A percentile compares a stretch with the other conserved stretches of the same genome.
These are phyloP conservation scores for Fraxinus excelsior DNA, from an alignment of 257 asterid species.

Conservation along the genomic window DNA sequence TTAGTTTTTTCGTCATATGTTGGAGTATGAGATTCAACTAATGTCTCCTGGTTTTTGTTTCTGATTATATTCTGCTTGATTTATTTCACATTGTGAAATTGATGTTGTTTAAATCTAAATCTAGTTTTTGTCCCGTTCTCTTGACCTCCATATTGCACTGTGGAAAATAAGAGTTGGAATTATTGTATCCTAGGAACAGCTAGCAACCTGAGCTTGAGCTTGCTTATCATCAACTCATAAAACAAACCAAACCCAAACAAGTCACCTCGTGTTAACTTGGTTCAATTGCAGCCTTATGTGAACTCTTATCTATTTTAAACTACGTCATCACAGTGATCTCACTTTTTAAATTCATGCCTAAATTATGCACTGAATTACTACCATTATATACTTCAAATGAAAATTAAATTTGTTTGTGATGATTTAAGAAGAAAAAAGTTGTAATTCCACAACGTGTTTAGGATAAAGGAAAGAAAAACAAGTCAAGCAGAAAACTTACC, in stretches of 20 bases:
- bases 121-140: neutral
- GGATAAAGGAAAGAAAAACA: neutral
- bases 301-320: neutral
- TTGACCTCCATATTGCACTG: neutral
- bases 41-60: neutral
- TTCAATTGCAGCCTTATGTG: neutral
- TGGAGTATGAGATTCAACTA: neutral
- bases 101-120: neutral
- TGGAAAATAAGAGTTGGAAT: neutral
- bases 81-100: neutral
- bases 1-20: neutral
- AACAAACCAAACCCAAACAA: neutral
- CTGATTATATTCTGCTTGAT: neutral
- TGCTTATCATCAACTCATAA: neutral
- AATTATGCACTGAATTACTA: neutral
- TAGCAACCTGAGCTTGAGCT: neutral
- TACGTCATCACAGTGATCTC: neutral
- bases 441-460: neutral
- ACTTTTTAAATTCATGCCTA: neutral
- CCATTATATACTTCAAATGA: neutral
- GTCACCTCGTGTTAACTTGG: neutral
- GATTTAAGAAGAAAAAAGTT: neutral
- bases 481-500: constrained; percentile 52
- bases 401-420: neutral
- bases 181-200: neutral